Evolutionary conservation across 1,139 yeast species (phyloP).

Genomic region (Petasospora rhodanensis): DNA sequence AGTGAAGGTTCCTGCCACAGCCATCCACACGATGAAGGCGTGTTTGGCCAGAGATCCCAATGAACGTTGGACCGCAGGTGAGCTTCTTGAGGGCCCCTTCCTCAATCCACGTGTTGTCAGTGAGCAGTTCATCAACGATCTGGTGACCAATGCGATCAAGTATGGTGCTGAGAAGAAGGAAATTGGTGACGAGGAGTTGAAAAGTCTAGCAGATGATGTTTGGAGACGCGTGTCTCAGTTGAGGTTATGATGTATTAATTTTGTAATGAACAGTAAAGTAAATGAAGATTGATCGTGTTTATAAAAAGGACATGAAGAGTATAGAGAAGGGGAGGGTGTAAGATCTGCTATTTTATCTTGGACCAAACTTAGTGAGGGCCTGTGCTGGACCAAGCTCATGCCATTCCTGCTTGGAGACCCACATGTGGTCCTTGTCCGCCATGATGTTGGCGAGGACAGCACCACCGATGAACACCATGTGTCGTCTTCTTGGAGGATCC

Average conservation of each 20-base stretch:
- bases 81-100: constrained; percentile 56
- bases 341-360: constrained; percentile 45
- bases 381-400: constrained; percentile 85
- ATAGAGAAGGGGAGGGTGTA: not conserved
- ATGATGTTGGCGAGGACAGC: constrained; percentile 96
- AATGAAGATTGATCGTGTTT: no score
- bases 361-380: constrained; percentile 84
- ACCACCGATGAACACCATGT: constrained; percentile 98
- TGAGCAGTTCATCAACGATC: constrained; percentile 58
- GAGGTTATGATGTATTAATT: constrained; percentile 12
- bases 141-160: constrained; percentile 60
- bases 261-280: no score
- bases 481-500: constrained; percentile 98
- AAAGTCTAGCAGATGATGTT: constrained; percentile 47
- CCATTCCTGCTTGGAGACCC: constrained; percentile 97
- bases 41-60: constrained; percentile 74
- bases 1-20: constrained; percentile 61
- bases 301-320: no score
- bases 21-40: constrained; percentile 65
- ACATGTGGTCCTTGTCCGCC: constrained; percentile 98
- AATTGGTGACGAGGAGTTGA: constrained; percentile 35
- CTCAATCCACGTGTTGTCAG: constrained; percentile 73
- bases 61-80: constrained; percentile 60
- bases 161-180: constrained; percentile 22
- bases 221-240: constrained; percentile 35